Base-by-base conservation (phyloP, 2,329 filamentous ascomycete genomes). In the Apiospora kogelbergensis region DNA sequence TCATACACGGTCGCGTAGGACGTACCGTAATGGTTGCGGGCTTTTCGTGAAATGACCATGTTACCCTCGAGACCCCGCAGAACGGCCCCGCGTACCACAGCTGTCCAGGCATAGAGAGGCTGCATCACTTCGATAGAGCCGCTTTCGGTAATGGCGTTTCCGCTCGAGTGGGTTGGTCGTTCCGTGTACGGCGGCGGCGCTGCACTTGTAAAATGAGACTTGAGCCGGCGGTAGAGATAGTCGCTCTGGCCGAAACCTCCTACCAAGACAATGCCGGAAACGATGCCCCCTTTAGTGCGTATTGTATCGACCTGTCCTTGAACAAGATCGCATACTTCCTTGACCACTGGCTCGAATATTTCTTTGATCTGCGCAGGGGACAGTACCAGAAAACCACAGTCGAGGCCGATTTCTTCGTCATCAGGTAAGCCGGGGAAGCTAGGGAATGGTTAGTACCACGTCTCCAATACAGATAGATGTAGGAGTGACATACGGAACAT, bases 1-100 rank as follows among this genome's bases (percentile, higher is more conserved):
- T 95, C 92, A 77, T 93, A 95, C 0, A 93, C 90, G 0, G 92
- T 95, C 0, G 93, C 92, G 79, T 95, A 95, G 30, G 89, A 92
- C 6, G 92, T 94, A 30, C 93, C 93, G 76, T 95, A 95, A 77
- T 93, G 89, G 86, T 90, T 92, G 72, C 92, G 86, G 64, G 91
- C 90, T 78, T 91, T 89, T 65, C 92, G 84, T 70, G 89, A 92
- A 69, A 94, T 88, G 7, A 95, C 92, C 87, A 94, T 92, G 76
- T 90, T 93, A 22, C 92, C 92, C 78, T 95, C 92, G 20, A 95
- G 79, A 0, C 92, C 92, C 65, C 92, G 84, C 67, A 95, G 80
- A 10, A 94, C 92, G 0, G 93, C 93, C 7, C 93, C 93, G 70
- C 93, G 84, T 6, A 95, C 92, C 1, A 94, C 92, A 0, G 92